phyloP scores from a whole-genome alignment of 2,329 filamentous ascomycete species.

The Diplodia seriata region DNA sequence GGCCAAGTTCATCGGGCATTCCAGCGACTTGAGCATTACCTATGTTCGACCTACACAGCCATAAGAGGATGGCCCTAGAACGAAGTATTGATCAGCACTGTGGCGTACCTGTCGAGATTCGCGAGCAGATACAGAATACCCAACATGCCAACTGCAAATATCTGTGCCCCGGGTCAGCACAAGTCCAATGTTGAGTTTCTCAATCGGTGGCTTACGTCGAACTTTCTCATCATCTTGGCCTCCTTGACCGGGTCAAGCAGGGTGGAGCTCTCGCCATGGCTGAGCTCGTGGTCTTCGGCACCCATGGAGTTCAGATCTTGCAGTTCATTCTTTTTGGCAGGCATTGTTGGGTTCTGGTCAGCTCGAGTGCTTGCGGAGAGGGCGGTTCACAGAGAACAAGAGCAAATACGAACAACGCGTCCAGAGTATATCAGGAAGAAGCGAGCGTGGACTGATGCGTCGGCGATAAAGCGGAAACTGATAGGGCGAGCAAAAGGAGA shows the following conservation, averaged over 20 bases:
- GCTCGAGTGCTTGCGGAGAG: conserved; percentile 1
- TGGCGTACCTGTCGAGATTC: conserved; percentile 31
- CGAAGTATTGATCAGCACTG: conserved; percentile 3
- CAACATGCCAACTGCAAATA: conserved; percentile 29
- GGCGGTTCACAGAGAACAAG: conserved; percentile 23
- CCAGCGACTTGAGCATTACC: conserved; percentile 53
- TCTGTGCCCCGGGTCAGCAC: conserved; percentile 1
- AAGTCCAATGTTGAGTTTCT: not conserved
- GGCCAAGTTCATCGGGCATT: conserved; percentile 22
- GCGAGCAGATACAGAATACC: conserved; percentile 32
- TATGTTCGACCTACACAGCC: conserved; percentile 37
- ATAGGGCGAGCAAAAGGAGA: conserved; percentile 1
- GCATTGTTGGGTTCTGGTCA: conserved; percentile 27
- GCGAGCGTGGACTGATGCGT: not conserved
- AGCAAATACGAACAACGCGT: not conserved
- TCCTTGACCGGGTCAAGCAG: conserved; percentile 28
- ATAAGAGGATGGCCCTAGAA: conserved; percentile 25
- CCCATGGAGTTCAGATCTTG: conserved; percentile 14
- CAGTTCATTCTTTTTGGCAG: conserved; percentile 22
- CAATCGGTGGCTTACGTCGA: conserved; percentile 9
- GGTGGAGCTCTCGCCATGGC: conserved; percentile 23
- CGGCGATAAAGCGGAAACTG: not conserved
- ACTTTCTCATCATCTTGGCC: conserved; percentile 29
- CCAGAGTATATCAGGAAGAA: conserved; percentile 1
- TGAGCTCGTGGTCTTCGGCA: conserved; percentile 11